Evolutionary conservation across 331 rosid species (phyloP), one percentile per base, ranked within the genome.

Genomic region (Prunus yedoensis): DNA sequence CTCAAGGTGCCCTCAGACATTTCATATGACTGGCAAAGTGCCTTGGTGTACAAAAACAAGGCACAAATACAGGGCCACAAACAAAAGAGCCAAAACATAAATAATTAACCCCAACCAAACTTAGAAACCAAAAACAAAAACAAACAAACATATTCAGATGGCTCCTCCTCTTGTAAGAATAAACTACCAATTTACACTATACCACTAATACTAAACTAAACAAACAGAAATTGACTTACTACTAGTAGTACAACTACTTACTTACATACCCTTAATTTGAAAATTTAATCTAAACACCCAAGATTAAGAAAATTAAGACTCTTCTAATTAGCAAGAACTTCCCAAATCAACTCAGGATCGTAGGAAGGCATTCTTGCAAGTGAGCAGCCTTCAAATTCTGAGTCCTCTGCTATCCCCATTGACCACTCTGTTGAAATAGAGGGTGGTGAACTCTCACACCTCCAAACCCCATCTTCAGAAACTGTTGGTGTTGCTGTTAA

Each of bases 301-400:
- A 38, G 43, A 38, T 38, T 38, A 38, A 38, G 57, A 52, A 52
- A 21, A 51, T 10, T 10, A 57, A 57, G 4, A 64, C 30, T 57
- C 18, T 75, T 65, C 80, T 86, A 91, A 81, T 81, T 87, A 13
- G 98, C 91, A 10, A 95, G 96, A 83, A 92, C 91, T 80, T 92
- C 91, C 99, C 99, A 95, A 58, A 95, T 90, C 85, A 92, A 91
- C 52, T 95, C 99, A 0, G 97, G 96, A 59, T 95, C 99, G 52
- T 81, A 95, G 32, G 99, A 95, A 18, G 99, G 99, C 80, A 95
- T 79, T 81, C 88, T 86, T 16, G 93, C 99, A 35, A 95, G 80
- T 5, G 93, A 85, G 58, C 89, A 89, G 16, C 78, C 90, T 46
- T 84, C 91, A 9, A 85, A 80, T 20, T 80, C 94, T 10, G 83